Conservation (phyloP, 169 alveolate species). For the Plasmodium falciparum region DNA sequence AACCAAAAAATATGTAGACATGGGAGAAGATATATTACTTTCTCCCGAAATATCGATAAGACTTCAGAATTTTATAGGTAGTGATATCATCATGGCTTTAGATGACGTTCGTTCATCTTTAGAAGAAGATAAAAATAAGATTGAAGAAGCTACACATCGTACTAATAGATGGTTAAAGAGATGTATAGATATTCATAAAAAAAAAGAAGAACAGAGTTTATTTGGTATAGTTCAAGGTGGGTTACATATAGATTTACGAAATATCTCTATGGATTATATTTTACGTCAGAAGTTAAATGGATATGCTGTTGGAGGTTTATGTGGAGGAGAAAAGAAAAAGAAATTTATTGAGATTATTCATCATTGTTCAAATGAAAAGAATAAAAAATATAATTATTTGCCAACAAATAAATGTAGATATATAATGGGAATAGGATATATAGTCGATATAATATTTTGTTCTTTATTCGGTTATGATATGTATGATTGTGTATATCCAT, state of each 20-base stretch:
- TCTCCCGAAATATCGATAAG: conserved; percentile 97
- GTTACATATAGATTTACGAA: conserved; percentile 90
- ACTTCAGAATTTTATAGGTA: conserved; percentile 95
- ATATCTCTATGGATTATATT: conserved; percentile 79
- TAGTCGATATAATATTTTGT: conserved; percentile 95
- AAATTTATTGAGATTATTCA: conserved; percentile 95
- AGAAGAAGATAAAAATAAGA: conserved; percentile 78
- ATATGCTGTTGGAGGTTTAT: conserved; percentile 99
- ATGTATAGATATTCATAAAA: conserved; percentile 95
- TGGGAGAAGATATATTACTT: conserved; percentile 89
- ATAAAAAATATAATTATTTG: conserved; percentile 77
- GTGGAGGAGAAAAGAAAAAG: conserved; percentile 98
- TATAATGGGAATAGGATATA: conserved; percentile 99
- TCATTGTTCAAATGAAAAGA: conserved; percentile 75
- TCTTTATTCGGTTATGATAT: conserved; percentile 98
- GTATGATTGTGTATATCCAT: conserved; percentile 99
- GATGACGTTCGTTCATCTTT: conserved; percentile 97
- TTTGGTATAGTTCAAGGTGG: conserved; percentile 99
- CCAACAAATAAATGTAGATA: conserved; percentile 94
- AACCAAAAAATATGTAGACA: background rate
- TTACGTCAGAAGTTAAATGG: conserved; percentile 94
- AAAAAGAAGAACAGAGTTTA: conserved; percentile 93
- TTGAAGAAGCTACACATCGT: conserved; percentile 79
- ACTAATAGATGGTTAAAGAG: conserved; percentile 93
- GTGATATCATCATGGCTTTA: conserved; percentile 98